A percentile compares a stretch with the other conserved stretches of the same genome.
Conservation (phyloP, 2,329 filamentous ascomycete species). For the Magnaporthiopsis poae region DNA sequence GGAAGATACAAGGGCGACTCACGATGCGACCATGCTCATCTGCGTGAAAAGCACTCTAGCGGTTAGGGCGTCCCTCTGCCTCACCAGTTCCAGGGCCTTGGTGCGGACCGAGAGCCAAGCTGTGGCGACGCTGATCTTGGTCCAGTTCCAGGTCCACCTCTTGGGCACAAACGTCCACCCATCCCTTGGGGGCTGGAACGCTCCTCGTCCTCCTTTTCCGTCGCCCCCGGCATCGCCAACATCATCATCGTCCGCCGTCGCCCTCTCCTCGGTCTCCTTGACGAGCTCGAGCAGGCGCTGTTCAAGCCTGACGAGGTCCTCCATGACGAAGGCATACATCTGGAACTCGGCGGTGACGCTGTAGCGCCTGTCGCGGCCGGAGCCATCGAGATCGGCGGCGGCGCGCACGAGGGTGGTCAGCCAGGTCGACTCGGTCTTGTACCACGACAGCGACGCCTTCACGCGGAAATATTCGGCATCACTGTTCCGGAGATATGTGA, state of each 20-base stretch:
- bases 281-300: conserved; percentile 35
- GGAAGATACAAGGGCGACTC: conserved; percentile 11
- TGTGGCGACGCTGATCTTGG: conserved; percentile 31
- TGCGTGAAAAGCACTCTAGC: conserved; percentile 37
- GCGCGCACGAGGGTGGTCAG: conserved; percentile 31
- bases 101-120: conserved; percentile 34
- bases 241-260: conserved; percentile 15
- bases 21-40: conserved; percentile 38
- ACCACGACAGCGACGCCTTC: conserved; percentile 37
- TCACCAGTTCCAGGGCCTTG: conserved; percentile 35
- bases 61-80: conserved; percentile 35
- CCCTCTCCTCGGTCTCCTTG: conserved; percentile 29
- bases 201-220: background rate
- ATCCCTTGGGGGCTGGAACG: background rate
- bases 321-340: conserved; percentile 39
- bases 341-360: conserved; percentile 28
- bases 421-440: conserved; percentile 38
- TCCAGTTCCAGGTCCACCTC: conserved; percentile 22
- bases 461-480: conserved; percentile 37
- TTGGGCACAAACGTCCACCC: conserved; percentile 28
- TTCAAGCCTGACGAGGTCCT: conserved; percentile 34
- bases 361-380: conserved; percentile 8
- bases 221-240: conserved; percentile 13
- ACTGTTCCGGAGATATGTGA: conserved; percentile 36
- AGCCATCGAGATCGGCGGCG: conserved; percentile 16